Conservation (phyloP, 352 stramenopile genomes). For the Globisporangium middletonii region DNA sequence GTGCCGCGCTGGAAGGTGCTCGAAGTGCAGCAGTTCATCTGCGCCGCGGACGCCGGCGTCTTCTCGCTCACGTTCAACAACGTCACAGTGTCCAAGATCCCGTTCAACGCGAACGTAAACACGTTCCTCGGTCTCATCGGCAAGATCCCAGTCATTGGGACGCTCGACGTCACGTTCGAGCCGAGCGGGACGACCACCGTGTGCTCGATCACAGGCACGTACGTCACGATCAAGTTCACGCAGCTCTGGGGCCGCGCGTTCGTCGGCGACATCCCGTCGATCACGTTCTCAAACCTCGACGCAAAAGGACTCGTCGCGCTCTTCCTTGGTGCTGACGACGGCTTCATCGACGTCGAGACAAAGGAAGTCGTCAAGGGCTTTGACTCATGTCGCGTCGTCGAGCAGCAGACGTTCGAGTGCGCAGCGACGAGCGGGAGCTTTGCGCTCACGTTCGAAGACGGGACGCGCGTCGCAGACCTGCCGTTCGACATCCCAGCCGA, state of each 20-base stretch:
- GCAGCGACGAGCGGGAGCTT: conserved; percentile 63
- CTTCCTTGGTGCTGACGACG: conserved; percentile 33
- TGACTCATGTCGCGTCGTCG: conserved; percentile 58
- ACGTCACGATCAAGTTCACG: conserved; percentile 50
- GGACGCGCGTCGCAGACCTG: conserved; percentile 31
- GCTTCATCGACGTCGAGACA: conserved; percentile 56
- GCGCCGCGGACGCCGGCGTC: conserved; percentile 45
- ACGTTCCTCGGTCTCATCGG: conserved; percentile 38
- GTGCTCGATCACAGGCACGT: conserved; percentile 50
- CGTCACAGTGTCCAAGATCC: conserved; percentile 47
- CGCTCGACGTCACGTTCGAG: conserved; percentile 40
- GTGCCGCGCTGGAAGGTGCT: conserved; percentile 45
- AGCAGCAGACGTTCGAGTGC: conserved; percentile 58
- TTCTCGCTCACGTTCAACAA: conserved; percentile 59
- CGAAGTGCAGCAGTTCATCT: conserved; percentile 79
- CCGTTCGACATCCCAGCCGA: conserved; percentile 36
- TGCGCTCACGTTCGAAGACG: conserved; percentile 60
- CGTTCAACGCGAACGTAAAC: conserved; percentile 50
- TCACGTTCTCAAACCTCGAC: conserved; percentile 52
- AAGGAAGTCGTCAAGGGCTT: conserved; percentile 70
- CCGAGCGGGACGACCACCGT: conserved; percentile 24
- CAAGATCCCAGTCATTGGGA: conserved; percentile 38
- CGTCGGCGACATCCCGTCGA: conserved; percentile 52
- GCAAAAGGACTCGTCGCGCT: conserved; percentile 40
- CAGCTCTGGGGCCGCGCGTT: conserved; percentile 45